Evolutionary conservation across 345 rosid genomes (phyloP).

Genomic region (Eutrema yunnanense): DNA sequence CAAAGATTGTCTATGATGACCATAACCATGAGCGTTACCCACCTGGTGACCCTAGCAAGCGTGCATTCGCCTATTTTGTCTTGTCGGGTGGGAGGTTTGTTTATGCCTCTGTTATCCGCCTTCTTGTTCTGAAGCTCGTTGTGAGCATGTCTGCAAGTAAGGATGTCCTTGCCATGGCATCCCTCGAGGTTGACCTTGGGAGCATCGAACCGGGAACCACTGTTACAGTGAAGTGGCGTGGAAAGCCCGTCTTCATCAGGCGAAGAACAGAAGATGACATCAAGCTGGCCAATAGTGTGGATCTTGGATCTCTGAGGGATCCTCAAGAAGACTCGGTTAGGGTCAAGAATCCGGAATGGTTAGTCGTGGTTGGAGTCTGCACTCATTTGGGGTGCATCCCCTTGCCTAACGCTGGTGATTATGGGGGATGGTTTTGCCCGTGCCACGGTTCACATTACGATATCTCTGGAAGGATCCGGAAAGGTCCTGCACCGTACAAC

Average conservation of each 20-base stretch:
- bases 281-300: conserved; percentile 79
- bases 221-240: conserved; percentile 96
- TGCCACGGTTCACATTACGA: conserved; percentile 75
- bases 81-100: conserved; percentile 87
- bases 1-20: conserved; percentile 81
- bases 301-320: conserved; percentile 72
- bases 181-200: conserved; percentile 88
- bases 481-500: conserved; percentile 94
- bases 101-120: conserved; percentile 77
- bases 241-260: conserved; percentile 94
- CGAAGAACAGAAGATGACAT: conserved; percentile 88
- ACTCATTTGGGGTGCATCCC: conserved; percentile 98
- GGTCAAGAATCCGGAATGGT: conserved; percentile 94
- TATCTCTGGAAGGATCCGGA: conserved; percentile 86
- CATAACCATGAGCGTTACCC: conserved; percentile 83
- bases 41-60: conserved; percentile 92
- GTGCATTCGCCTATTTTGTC: conserved; percentile 92
- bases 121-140: conserved; percentile 71
- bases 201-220: conserved; percentile 85
- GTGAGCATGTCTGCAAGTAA: conserved; percentile 96
- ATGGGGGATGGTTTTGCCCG: conserved; percentile 68
- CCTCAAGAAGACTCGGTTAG: conserved; percentile 71
- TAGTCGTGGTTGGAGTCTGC: conserved; percentile 86
- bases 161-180: conserved; percentile 91
- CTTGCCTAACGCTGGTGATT: conserved; percentile 95